These are phyloP conservation scores for Hypericum androsaemum DNA, from an alignment of 345 rosid genomes.

Conservation along the genomic window DNA sequence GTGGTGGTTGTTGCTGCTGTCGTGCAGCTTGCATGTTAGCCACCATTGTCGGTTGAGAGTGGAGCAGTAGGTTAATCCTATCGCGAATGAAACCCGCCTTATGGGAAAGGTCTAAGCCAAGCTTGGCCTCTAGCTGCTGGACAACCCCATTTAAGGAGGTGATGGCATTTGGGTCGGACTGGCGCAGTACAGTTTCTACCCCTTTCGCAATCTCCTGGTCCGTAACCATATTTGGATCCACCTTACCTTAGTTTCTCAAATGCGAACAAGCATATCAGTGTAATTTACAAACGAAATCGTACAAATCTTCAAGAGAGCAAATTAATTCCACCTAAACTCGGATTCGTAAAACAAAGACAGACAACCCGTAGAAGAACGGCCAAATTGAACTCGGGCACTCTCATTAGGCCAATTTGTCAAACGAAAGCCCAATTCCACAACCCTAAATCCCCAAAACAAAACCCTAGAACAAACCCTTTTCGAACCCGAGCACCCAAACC, in stretches of 20 bases:
- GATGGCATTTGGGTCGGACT: constrained; percentile 50
- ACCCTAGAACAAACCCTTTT: no score
- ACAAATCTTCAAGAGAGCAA: no score
- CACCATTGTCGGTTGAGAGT: constrained; percentile 27
- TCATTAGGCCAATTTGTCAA: no score
- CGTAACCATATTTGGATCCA: constrained; percentile 41
- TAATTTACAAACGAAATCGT: no score
- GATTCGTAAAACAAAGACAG: no score
- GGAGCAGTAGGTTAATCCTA: constrained; percentile 71
- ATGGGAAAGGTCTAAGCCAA: constrained; percentile 76
- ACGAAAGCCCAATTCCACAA: no score
- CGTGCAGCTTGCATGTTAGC: background rate
- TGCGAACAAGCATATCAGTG: no score
- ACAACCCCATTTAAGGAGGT: constrained; percentile 69
- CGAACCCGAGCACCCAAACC: no score
- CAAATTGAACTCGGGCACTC: no score
- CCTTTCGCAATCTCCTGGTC: constrained; percentile 84
- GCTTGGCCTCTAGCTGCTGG: constrained; percentile 68
- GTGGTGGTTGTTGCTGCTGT: constrained; percentile 8
- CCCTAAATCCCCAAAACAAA: no score
- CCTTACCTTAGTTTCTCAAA: constrained; percentile 14
- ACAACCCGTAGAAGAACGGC: no score
- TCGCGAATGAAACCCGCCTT: constrained; percentile 71
- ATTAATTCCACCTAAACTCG: no score
- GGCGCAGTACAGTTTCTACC: constrained; percentile 71